phyloP scores from a whole-genome alignment of 345 rosid species.

The Raphanus sativus region DNA sequence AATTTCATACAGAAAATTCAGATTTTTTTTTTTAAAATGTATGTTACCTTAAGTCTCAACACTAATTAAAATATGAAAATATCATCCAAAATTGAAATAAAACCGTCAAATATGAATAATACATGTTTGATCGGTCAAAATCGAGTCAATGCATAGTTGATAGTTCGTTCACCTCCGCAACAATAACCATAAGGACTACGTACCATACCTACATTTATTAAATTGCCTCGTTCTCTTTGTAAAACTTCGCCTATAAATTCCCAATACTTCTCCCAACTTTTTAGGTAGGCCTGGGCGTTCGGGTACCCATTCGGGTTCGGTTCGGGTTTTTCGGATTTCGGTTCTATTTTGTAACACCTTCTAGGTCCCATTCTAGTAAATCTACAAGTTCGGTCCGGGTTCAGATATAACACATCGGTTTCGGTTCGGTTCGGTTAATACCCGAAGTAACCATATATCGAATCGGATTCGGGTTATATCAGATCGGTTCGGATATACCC shows the following conservation, averaged over 20 bases:
- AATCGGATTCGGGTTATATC: too few relatives aligned
- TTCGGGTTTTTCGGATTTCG: too few relatives aligned
- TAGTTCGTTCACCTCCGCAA: conserved; percentile 36
- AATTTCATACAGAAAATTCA: neutral
- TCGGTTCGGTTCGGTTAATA: too few relatives aligned
- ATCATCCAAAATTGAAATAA: neutral
- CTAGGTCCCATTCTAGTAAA: too few relatives aligned
- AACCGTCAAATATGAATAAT: neutral
- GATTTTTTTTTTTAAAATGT: neutral
- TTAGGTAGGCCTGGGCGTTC: conserved; percentile 23
- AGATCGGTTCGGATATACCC: too few relatives aligned
- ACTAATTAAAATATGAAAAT: neutral
- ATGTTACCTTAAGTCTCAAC: neutral
- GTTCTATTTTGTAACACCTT: too few relatives aligned
- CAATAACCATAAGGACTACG: conserved; percentile 23
- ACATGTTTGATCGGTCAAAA: conserved; percentile 4
- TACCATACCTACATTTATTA: conserved; percentile 11
- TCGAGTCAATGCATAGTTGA: conserved; percentile 13
- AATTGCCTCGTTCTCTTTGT: conserved; percentile 9
- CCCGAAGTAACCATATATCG: too few relatives aligned
- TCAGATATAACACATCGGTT: too few relatives aligned
- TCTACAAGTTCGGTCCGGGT: too few relatives aligned
- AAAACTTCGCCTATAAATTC: neutral
- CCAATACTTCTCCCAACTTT: neutral
- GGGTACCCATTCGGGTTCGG: too few relatives aligned